These are phyloP conservation scores for Xylaria venustula DNA, from an alignment of 495 filamentous ascomycete species.

Conservation along the genomic window DNA sequence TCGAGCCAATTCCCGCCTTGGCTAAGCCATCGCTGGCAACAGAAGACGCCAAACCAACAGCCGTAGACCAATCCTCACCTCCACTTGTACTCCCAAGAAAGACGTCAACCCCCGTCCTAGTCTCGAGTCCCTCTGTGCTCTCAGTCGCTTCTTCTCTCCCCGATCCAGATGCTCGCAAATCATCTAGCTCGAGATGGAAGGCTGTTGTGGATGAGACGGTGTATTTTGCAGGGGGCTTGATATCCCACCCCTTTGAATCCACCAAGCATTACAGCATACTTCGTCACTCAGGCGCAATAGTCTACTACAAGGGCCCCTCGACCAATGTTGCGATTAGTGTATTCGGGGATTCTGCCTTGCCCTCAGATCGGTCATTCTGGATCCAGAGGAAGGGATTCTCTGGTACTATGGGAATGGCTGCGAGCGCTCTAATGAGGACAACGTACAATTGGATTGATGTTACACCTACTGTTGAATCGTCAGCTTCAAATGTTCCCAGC, in stretches of 20 bases:
- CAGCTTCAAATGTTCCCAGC: conserved; percentile 43
- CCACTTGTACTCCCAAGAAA: background rate
- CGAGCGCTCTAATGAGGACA: conserved; percentile 57
- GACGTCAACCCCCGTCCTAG: conserved; percentile 1
- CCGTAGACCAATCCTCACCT: background rate
- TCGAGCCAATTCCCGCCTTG: conserved; percentile 15
- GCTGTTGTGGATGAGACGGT: conserved; percentile 54
- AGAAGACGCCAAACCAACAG: conserved; percentile 5
- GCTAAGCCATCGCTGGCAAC: background rate
- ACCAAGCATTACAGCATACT: conserved; percentile 67
- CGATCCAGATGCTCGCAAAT: background rate
- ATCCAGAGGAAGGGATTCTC: conserved; percentile 65
- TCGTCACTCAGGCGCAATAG: conserved; percentile 60
- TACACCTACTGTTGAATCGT: conserved; percentile 52
- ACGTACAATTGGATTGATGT: conserved; percentile 63
- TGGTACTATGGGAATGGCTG: conserved; percentile 65
- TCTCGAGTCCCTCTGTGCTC: conserved; percentile 21
- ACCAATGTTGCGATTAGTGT: conserved; percentile 63
- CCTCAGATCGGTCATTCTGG: conserved; percentile 60
- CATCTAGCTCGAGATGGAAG: conserved; percentile 35
- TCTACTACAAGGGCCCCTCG: conserved; percentile 62
- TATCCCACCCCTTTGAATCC: conserved; percentile 60
- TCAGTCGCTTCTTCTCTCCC: conserved; percentile 11
- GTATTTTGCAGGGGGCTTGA: conserved; percentile 62
- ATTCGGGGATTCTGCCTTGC: conserved; percentile 58